A percentile compares a stretch with the other conserved stretches of the same genome.
Conservation (phyloP, 1,139 yeast genomes). For the Arxiozyma bovina region DNA sequence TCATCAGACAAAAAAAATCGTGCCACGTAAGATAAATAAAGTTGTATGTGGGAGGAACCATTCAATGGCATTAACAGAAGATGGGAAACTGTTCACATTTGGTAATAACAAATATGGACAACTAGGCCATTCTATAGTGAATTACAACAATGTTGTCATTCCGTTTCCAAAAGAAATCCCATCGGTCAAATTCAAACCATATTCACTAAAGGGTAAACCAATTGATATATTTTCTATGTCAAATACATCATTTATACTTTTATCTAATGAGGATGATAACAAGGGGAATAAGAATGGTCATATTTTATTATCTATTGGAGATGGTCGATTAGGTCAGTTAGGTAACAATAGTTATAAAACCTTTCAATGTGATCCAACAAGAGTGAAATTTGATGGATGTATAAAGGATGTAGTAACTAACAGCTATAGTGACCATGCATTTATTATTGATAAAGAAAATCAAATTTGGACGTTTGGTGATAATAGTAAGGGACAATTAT, state of each 20-base stretch:
- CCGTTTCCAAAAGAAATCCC: constrained; percentile 56
- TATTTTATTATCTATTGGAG: constrained; percentile 50
- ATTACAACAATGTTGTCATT: constrained; percentile 49
- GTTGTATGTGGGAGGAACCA: constrained; percentile 72
- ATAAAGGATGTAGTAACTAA: constrained; percentile 21
- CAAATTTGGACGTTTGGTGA: constrained; percentile 80
- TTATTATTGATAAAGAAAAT: constrained; percentile 50
- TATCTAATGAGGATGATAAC: background rate
- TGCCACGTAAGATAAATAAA: constrained; percentile 40
- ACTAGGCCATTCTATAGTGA: constrained; percentile 61
- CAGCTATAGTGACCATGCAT: constrained; percentile 54
- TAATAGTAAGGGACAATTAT: constrained; percentile 74
- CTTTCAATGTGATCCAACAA: constrained; percentile 59
- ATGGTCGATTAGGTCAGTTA: constrained; percentile 79
- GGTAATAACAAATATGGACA: constrained; percentile 81
- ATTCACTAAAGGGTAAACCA: constrained; percentile 20
- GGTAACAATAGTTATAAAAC: constrained; percentile 74
- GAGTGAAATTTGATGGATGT: constrained; percentile 44
- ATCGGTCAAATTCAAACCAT: constrained; percentile 25
- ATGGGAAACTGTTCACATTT: constrained; percentile 69
- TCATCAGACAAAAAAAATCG: constrained; percentile 1
- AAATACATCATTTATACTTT: constrained; percentile 46
- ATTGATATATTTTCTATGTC: background rate
- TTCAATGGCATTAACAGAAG: constrained; percentile 54
- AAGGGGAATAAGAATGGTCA: no score